Evolutionary conservation across 2,329 filamentous ascomycete genomes (phyloP).

Genomic region (Paecilomyces sp.): DNA sequence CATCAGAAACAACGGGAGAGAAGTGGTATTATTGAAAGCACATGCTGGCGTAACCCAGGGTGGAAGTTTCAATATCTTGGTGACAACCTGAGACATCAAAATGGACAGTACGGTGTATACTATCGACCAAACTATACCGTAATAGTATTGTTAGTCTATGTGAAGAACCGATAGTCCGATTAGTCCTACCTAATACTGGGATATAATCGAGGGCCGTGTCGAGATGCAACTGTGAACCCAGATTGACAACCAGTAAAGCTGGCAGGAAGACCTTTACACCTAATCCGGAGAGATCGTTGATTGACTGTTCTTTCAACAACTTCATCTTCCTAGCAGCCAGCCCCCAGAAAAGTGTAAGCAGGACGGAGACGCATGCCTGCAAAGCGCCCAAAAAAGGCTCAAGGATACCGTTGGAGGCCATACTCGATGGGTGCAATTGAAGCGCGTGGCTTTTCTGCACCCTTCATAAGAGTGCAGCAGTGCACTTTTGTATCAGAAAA

Average conservation of each 20-base stretch:
- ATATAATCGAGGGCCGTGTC: conserved; percentile 43
- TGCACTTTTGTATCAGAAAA: conserved; percentile 1
- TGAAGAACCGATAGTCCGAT: not conserved
- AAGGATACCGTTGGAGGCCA: conserved; percentile 8
- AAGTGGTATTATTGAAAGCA: conserved; percentile 53
- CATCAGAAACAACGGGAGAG: conserved; percentile 45
- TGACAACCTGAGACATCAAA: conserved; percentile 37
- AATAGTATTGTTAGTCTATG: not conserved
- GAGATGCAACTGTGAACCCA: conserved; percentile 44
- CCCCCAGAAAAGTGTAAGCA: conserved; percentile 48
- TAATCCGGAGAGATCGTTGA: conserved; percentile 47
- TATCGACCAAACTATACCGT: conserved; percentile 41
- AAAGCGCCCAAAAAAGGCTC: conserved; percentile 45
- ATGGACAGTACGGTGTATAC: conserved; percentile 45
- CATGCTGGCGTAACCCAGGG: conserved; percentile 49
- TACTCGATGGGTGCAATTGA: not conserved
- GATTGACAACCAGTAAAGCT: conserved; percentile 46
- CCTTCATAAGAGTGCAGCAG: not conserved
- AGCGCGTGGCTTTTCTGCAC: not conserved
- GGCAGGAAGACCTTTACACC: conserved; percentile 50
- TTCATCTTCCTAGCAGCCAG: conserved; percentile 45
- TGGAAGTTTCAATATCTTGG: conserved; percentile 43
- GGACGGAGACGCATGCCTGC: conserved; percentile 48
- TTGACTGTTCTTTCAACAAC: conserved; percentile 40
- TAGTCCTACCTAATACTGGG: conserved; percentile 36